Base-by-base conservation (phyloP, 306 rosid genomes). In the Pyrus communis region DNA sequence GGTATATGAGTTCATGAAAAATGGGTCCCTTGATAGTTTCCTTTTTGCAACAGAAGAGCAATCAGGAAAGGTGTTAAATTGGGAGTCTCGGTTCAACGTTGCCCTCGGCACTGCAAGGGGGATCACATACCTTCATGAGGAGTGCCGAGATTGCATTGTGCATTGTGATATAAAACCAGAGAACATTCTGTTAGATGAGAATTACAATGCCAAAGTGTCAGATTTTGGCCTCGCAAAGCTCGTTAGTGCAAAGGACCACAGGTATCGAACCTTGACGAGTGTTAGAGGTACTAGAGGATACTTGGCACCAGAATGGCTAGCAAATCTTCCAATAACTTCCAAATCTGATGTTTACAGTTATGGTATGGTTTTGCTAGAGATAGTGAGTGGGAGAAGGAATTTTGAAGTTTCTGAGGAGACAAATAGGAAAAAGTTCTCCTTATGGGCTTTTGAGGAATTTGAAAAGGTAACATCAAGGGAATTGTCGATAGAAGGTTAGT, bases 151-250 rank as follows among this genome's bases (percentile, higher is more conserved):
- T 76, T 87, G 97, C 88, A 89, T 91, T 69, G 88, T 93, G 78
- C 98, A 93, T 75, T 89, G 96, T 49, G 92, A 93, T 76, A 91
- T 93, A 77, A 93, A 93, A 75, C 98, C 97, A 2, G 98, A 93
- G 77, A 93, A 93, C 89, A 89, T 93, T 68, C 96, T 91, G 65
- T 82, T 91, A 69, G 93, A 93, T 57, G 97, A 90, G 66, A 86
- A 81, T 68, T 91, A 75, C 70, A 58, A 79, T 38, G 87, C 97
- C 38, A 93, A 90, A 84, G 93, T 93, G 70, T 93, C 98, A 4
- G 98, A 93, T 80, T 91, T 93, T 70, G 98, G 98, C 71, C 91
- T 91, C 9, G 90, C 93, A 9, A 93, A 91, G 87, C 97, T 93
- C 46, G 27, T 80, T 35, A 86, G 81, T 62, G 82, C 84, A 0